Conservation (phyloP, 176 grass and related monocot genomes). For the Raddia distichophylla region DNA sequence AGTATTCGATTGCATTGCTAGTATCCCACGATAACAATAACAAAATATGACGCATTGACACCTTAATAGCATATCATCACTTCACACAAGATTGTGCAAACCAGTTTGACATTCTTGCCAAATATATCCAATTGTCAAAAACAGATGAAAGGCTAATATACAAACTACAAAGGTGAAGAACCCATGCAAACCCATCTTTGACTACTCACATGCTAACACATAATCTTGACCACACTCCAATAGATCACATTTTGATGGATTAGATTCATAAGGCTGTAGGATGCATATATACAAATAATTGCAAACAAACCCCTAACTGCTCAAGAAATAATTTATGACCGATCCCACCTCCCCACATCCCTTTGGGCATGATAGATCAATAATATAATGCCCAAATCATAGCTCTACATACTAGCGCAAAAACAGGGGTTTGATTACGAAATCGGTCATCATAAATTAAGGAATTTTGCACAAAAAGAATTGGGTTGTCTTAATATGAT, state of each 20-base stretch:
- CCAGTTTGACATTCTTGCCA: neutral
- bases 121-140: neutral
- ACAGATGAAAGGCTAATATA: neutral
- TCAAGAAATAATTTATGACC: neutral
- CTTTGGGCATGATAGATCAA: constrained; percentile 9
- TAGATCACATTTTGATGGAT: neutral
- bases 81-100: neutral
- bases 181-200: neutral
- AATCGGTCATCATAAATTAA: neutral
- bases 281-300: neutral
- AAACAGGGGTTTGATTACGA: neutral
- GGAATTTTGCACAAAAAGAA: neutral
- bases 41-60: neutral
- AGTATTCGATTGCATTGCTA: neutral
- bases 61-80: neutral
- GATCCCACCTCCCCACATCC: neutral
- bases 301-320: constrained; percentile 2
- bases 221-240: neutral
- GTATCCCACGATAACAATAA: neutral
- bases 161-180: neutral
- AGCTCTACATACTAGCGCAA: neutral
- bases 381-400: neutral
- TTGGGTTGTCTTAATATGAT: neutral
- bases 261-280: neutral
- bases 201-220: neutral